Conservation (phyloP, 1,284 basidiomycete genomes). For the Sanghuangporus weigelae region DNA sequence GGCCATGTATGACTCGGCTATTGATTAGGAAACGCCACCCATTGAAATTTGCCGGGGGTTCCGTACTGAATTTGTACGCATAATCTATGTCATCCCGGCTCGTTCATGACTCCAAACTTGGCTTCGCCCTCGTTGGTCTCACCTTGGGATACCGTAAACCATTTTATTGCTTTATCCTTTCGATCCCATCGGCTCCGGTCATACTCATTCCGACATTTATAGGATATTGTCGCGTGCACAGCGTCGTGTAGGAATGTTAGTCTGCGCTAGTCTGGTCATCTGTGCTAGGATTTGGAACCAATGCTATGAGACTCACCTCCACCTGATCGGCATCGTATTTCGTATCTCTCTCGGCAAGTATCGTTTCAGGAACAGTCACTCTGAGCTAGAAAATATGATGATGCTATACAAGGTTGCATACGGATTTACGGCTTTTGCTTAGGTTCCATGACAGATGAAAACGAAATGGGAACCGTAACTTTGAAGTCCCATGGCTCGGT, state of each 20-base stretch:
- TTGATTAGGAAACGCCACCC: neutral
- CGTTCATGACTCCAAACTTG: neutral
- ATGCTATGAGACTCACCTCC: neutral
- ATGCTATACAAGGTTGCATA: slow-evolving; percentile 1
- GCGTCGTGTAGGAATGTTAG: neutral
- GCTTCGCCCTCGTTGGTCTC: neutral
- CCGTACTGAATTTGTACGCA: neutral
- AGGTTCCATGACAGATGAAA: slow-evolving; percentile 1
- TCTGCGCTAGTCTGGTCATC: neutral
- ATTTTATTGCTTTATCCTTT: neutral
- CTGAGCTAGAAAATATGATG: neutral
- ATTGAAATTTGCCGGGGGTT: neutral
- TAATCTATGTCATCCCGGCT: neutral
- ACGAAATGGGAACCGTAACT: slow-evolving; percentile 5
- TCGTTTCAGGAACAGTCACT: slow-evolving; percentile 7
- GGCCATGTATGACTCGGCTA: neutral
- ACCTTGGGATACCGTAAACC: neutral
- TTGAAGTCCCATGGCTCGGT: slow-evolving; percentile 5
- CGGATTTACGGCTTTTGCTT: slow-evolving; percentile 1
- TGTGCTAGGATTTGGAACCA: neutral
- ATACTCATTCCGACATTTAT: neutral
- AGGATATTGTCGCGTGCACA: neutral
- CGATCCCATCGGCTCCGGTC: neutral
- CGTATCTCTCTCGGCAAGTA: neutral
- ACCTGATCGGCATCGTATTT: neutral